Percentiles rank a stretch among this genome's conserved stretches.
These are phyloP conservation scores for Fraxinus anomala DNA, from an alignment of 257 asterid species.

Conservation along the genomic window DNA sequence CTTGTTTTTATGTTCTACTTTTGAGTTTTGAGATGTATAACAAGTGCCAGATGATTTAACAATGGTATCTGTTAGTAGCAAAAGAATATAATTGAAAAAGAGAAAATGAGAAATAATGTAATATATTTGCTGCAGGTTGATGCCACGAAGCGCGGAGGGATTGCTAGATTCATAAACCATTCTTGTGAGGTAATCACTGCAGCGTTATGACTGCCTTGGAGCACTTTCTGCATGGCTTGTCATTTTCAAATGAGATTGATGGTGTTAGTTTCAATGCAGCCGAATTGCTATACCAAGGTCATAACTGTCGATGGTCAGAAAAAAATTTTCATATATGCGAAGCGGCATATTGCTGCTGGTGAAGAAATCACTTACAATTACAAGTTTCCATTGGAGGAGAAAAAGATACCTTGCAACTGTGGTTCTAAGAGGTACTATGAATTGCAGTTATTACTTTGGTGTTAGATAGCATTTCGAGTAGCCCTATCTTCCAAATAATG, in stretches of 20 bases:
- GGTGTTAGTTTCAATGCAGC: conserved; percentile 54
- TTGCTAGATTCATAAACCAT: conserved; percentile 95
- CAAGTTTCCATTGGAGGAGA: conserved; percentile 96
- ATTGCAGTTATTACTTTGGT: conserved; percentile 7
- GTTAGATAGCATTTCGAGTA: conserved; percentile 4
- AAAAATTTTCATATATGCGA: conserved; percentile 93
- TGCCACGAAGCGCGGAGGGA: conserved; percentile 98
- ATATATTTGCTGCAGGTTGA: conserved; percentile 67
- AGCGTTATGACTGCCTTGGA: conserved; percentile 19
- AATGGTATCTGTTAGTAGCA: conserved; percentile 17
- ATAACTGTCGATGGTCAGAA: conserved; percentile 96
- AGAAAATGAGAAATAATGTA: conserved; percentile 13
- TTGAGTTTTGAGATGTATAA: conserved; percentile 12
- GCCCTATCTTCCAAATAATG: conserved; percentile 10
- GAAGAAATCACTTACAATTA: conserved; percentile 95
- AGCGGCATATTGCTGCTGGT: conserved; percentile 89
- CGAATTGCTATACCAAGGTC: conserved; percentile 98
- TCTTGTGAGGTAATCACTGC: conserved; percentile 85
- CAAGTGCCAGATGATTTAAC: conserved; percentile 18
- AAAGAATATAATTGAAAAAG: conserved; percentile 8
- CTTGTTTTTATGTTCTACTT: conserved; percentile 14
- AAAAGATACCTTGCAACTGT: conserved; percentile 95
- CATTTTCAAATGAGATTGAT: conserved; percentile 26
- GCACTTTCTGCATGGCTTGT: conserved; percentile 9
- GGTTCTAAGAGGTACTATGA: conserved; percentile 79